Base-by-base conservation (phyloP, 2,329 filamentous ascomycete genomes). In the Colletotrichum sp. region DNA sequence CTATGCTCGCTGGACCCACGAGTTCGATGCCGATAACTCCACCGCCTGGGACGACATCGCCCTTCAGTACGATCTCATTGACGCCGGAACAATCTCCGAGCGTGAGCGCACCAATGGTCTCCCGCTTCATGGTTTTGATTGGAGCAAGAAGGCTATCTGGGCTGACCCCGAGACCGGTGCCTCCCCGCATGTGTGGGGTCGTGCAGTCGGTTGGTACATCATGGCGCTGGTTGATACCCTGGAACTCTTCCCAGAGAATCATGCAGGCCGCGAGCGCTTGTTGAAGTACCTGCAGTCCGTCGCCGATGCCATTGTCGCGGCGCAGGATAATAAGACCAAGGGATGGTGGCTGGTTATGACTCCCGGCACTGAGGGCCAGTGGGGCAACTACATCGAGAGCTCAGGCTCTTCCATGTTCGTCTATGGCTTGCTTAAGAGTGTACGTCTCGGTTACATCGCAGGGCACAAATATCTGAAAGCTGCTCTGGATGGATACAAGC, bases 121-220 rank as follows among this genome's bases (percentile, higher is more conserved):
- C 0, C 80, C 89, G 0, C 85, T 87, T 2, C 89, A 91, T 73
- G 89, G 89, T 21, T 91, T 90, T 76, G 89, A 91, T 72, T 84
- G 85, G 18, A 83, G 82, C 21, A 85, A 84, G 73, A 83, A 78
- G 14, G 87, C 88, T 26, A 79, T 84, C 2, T 90, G 89, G 89
- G 88, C 89, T 1, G 81, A 88, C 74, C 81, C 83, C 0, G 76
- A 80, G 5, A 89, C 86, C 0, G 89, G 89, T 6, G 87, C 86
- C 1, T 86, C 86, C 71, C 88, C 87, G 0, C 79, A 87, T 16
- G 88, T 90, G n/a, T 91, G 89, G 89, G 84, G 84, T 28, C 82
- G 89, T 14, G 84, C 86, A 26, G 78, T 89, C 14, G 88, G 75
- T 21, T 77, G 72, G 75, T 77, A 77, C 68, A 62, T 77, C 65